Conservation (phyloP, 1,284 basidiomycete genomes). For the Trichosporon sp. region DNA sequence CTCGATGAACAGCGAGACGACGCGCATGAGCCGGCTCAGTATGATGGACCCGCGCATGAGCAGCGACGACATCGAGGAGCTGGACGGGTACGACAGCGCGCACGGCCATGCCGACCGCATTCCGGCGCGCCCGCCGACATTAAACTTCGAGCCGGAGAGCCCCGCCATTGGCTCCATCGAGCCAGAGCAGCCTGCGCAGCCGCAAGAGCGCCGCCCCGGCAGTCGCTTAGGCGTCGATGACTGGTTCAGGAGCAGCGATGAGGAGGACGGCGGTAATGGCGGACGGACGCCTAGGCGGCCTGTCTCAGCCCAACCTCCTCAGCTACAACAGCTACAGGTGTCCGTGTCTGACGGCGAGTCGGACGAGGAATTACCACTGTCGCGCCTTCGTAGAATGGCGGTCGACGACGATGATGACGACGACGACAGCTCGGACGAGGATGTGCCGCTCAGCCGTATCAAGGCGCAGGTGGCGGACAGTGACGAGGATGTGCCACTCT, state of each 20-base stretch:
- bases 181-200: not conserved
- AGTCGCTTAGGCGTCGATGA: slow-evolving; percentile 16
- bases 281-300: slow-evolving; percentile 1
- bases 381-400: slow-evolving; percentile 17
- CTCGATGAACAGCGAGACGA: not conserved
- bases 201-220: slow-evolving; percentile 2
- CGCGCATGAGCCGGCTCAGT: too few species aligned
- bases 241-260: slow-evolving; percentile 17
- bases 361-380: slow-evolving; percentile 31
- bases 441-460: slow-evolving; percentile 36
- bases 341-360: slow-evolving; percentile 8
- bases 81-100: not conserved
- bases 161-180: not conserved
- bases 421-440: slow-evolving; percentile 37
- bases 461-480: slow-evolving; percentile 15
- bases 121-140: slow-evolving; percentile 10
- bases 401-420: slow-evolving; percentile 8
- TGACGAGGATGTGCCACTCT: slow-evolving; percentile 40
- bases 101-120: not conserved
- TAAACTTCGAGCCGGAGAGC: slow-evolving; percentile 3
- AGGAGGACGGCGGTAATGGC: slow-evolving; percentile 10
- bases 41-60: slow-evolving; percentile 7
- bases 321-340: not conserved
- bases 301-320: not conserved
- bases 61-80: not conserved